These are phyloP conservation scores for Saccharomyces hybrid DNA, from an alignment of 1,139 yeast genomes.

Conservation along the genomic window DNA sequence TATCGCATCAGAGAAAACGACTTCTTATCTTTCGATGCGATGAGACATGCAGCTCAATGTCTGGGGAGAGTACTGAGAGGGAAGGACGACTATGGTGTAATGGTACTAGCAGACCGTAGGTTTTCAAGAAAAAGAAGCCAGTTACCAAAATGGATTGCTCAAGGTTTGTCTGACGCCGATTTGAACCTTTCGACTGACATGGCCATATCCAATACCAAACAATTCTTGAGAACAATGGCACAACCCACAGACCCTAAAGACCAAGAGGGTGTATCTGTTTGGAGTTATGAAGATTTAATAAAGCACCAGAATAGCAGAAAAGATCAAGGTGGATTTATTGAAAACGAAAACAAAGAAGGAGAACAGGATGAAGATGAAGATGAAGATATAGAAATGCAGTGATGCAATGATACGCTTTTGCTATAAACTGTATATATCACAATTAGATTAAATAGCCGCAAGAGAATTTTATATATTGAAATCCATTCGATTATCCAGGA, in stretches of 20 bases:
- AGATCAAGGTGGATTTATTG: conserved; percentile 8
- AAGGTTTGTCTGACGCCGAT: conserved; percentile 86
- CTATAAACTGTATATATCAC: background rate
- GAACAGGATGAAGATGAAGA: conserved; percentile 16
- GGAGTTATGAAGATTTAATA: conserved; percentile 71
- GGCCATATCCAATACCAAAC: conserved; percentile 93
- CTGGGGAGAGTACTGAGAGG: conserved; percentile 95
- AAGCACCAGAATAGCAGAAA: conserved; percentile 43
- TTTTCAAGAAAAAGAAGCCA: conserved; percentile 81
- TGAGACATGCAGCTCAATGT: conserved; percentile 99
- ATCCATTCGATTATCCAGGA: background rate
- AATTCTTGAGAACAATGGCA: conserved; percentile 85
- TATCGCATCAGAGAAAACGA: conserved; percentile 90
- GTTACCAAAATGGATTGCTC: conserved; percentile 95
- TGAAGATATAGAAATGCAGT: conserved; percentile 14
- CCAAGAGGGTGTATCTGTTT: conserved; percentile 90
- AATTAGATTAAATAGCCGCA: background rate
- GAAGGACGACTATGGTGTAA: conserved; percentile 95
- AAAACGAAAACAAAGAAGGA: background rate
- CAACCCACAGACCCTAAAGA: conserved; percentile 90
- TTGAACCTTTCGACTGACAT: conserved; percentile 90
- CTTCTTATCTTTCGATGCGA: conserved; percentile 93
- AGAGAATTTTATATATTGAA: background rate
- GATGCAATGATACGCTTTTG: background rate
- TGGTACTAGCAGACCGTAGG: conserved; percentile 94